A percentile compares a stretch with the other conserved stretches of the same genome.
Evolutionary conservation across 1,139 yeast species (phyloP).

Genomic region (Debaryomyces nepalensis): DNA sequence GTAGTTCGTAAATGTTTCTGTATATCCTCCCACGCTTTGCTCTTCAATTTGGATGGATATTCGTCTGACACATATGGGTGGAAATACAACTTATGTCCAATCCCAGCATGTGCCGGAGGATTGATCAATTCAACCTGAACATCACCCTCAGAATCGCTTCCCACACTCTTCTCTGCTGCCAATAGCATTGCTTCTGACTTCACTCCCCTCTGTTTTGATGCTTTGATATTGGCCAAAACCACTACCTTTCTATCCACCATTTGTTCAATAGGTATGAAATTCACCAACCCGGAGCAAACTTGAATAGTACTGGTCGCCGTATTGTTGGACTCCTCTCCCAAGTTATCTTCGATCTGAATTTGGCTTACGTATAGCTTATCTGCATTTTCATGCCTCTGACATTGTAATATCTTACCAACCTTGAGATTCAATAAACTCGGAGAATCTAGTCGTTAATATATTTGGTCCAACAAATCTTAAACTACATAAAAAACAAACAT

Average conservation of each 20-base stretch:
- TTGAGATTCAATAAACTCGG: conserved; percentile 35
- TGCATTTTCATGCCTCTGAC: conserved; percentile 54
- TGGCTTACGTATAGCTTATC: conserved; percentile 58
- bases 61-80: conserved; percentile 21
- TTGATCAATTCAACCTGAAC: conserved; percentile 38
- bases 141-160: conserved; percentile 11
- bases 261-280: conserved; percentile 74
- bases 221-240: conserved; percentile 86
- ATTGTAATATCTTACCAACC: conserved; percentile 51
- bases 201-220: conserved; percentile 83
- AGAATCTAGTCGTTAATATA: conserved; percentile 20
- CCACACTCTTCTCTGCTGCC: conserved; percentile 43
- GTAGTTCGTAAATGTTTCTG: conserved; percentile 28
- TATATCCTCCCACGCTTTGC: conserved; percentile 40
- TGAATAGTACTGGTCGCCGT: conserved; percentile 31
- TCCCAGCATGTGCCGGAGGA: conserved; percentile 35
- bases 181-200: conserved; percentile 62
- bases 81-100: conserved; percentile 40
- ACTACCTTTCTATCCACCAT: conserved; percentile 85
- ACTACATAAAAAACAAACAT: not conserved
- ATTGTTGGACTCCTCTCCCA: conserved; percentile 13
- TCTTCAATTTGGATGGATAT: conserved; percentile 34
- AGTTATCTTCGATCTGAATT: conserved; percentile 32
- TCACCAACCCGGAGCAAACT: conserved; percentile 72
- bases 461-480: not conserved